Conservation (phyloP, 768 basidiomycete species). For the Leccinum disarticulatum region DNA sequence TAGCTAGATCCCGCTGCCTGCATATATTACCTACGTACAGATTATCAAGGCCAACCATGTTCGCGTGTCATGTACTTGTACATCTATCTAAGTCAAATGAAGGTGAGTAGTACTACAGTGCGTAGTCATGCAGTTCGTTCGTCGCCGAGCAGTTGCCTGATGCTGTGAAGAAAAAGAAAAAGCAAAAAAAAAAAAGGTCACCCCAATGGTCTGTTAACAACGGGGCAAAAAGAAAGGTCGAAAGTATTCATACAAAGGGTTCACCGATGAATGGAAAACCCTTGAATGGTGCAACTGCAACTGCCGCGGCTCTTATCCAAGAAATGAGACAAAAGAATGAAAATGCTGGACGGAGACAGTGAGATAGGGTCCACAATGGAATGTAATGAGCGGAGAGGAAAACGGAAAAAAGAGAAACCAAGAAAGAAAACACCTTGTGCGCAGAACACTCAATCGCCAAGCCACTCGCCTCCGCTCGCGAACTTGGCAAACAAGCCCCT, state of each 20-base stretch:
- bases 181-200: too few relatives aligned
- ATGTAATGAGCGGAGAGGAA: too few relatives aligned
- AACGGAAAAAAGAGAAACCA: too few relatives aligned
- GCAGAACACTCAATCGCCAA: too few relatives aligned
- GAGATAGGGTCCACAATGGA: too few relatives aligned
- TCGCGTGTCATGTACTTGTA: neutral
- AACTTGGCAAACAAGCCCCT: too few relatives aligned
- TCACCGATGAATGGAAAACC: neutral
- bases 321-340: neutral
- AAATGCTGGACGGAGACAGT: neutral
- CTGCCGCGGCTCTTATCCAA: neutral
- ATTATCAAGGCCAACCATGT: neutral
- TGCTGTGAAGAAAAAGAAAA: neutral
- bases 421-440: too few relatives aligned
- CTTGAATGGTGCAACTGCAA: neutral
- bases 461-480: too few relatives aligned
- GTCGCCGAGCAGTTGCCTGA: neutral
- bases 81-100: constrained; percentile 19
- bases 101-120: constrained; percentile 27
- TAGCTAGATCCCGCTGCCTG: too few relatives aligned
- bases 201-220: neutral
- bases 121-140: constrained; percentile 17
- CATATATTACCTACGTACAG: too few relatives aligned
- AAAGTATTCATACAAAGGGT: constrained; percentile 13
- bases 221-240: constrained; percentile 10